These are phyloP conservation scores for Rugonectria rugulosa DNA, from an alignment of 2,329 filamentous ascomycete species.

Conservation along the genomic window DNA sequence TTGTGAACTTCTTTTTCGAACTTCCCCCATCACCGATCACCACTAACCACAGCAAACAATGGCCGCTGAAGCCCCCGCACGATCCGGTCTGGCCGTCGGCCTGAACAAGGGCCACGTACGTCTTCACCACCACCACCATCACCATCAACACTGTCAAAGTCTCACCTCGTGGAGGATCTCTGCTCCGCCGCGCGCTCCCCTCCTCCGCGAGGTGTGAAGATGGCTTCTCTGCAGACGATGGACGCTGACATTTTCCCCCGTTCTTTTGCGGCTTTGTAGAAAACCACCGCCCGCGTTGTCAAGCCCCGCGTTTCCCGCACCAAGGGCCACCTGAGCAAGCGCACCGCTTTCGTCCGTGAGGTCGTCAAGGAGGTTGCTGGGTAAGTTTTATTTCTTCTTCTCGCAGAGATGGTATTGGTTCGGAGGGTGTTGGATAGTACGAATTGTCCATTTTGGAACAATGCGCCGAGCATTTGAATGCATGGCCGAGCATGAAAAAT, in stretches of 20 bases:
- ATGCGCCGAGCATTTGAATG: too few species aligned
- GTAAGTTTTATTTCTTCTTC: slow-evolving; percentile 59
- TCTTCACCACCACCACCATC: slow-evolving; percentile 29
- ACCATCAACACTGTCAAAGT: slow-evolving; percentile 49
- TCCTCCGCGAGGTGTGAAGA: slow-evolving; percentile 37
- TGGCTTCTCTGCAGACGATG: slow-evolving; percentile 62
- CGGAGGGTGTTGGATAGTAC: background rate
- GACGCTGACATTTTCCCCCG: slow-evolving; percentile 61
- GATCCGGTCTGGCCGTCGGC: slow-evolving; percentile 67
- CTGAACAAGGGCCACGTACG: slow-evolving; percentile 72
- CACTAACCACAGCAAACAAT: slow-evolving; percentile 54
- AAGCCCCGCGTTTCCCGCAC: slow-evolving; percentile 83
- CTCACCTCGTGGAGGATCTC: slow-evolving; percentile 81
- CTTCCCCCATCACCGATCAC: slow-evolving; percentile 41
- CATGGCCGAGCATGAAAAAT: background rate
- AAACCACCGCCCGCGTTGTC: slow-evolving; percentile 80
- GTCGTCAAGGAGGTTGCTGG: slow-evolving; percentile 98
- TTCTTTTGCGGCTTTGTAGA: slow-evolving; percentile 60
- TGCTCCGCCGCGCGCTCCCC: slow-evolving; percentile 52
- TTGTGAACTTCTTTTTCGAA: slow-evolving; percentile 24
- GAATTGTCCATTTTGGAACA: too few species aligned
- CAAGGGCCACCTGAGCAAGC: slow-evolving; percentile 97
- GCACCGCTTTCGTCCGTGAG: slow-evolving; percentile 95
- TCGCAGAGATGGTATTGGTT: background rate
- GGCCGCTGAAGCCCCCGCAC: slow-evolving; percentile 66